Evolutionary conservation across 805 yeast species (phyloP), one percentile per base, ranked within the genome.

Genomic region (Peterozyma xylosa): DNA sequence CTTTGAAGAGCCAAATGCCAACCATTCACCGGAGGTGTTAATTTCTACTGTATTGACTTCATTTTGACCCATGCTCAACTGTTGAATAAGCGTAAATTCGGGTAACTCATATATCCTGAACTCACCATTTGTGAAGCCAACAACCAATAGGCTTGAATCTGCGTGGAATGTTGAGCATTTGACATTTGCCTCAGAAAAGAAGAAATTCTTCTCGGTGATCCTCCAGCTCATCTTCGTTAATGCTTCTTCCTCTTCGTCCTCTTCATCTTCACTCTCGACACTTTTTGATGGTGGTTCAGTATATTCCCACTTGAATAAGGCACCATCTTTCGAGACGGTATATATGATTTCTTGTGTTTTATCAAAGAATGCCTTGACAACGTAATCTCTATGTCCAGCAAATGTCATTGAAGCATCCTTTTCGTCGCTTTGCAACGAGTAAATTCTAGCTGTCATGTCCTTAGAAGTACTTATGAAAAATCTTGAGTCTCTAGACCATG

Each of bases 281-380:
- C 65, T 69, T 27, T 71, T 75, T 1, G 70, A 64, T 42, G 77
- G 76, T 49, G 70, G 73, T 47, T 75, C 75, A 2, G 83, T 74
- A 59, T 85, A 93, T 57, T 87, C 89, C 98, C 99, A 93, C 55
- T 77, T 76, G 59, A 90, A 86, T 45, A 91, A 67, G 0, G 99
- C 96, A 44, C 98, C 99, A 58, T 93, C 99, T 60, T 85, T 86
- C 59, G 96, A 86, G 14, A 93, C 74, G 0, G 98, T 90, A 57
- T 88, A 91, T 39, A 93, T 87, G 46, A 79, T 76, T 57, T 93
- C 97, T 65, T 93, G 99, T 45, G 80, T 76, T n/a, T 74, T 73
- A 53, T 85, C 80, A 65, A 93, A 93, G 54, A 87, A 91, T 1
- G 98, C 96, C 38, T 78, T 80, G 37, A 90, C 64, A 2, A 93